Evolutionary conservation across 192 early-diverging fungal species (phyloP), one percentile per base, ranked within the genome.

Genomic region (Podochytrium sp.): DNA sequence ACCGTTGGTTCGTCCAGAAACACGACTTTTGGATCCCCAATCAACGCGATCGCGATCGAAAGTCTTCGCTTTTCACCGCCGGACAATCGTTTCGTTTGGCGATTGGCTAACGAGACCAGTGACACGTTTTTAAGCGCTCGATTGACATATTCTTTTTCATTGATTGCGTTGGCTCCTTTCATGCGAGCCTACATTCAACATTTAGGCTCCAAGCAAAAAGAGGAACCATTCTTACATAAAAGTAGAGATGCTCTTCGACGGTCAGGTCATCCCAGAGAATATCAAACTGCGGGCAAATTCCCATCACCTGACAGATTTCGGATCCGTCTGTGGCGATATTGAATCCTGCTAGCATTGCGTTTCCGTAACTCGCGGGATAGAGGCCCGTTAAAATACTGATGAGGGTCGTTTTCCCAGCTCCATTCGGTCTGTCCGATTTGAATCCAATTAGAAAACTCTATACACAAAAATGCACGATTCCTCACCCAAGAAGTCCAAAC

Each of bases 1-100:
- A 84, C 78, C 53, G 91, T 93, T 20, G 92, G 92, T 74, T 93
- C 93, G 77, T 94, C 93, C 77, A 93, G 74, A 75, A 94, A 93
- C 2, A 94, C 87, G 32, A 92, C 85, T 10, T 71, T 77, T 1
- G 93, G 92, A 55, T 58, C 60, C 5, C 84, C 84, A 59, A 86
- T 74, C 7, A 86, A 68, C 6, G 84, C 84, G 56, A 86, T 81
- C 6, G 84, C 84, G 37, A 86, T 83, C 60, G 75, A 87, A 75
- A 64, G 85, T 74, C 73, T 74, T 42, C 93, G 83, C 71, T 92
- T 92, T 77, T 93, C 91, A 43, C 92, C 93, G 47, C 93, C 93
- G 70, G 83, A 85, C 50, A 93, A 77, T 2, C 90, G 86, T 60
- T 89, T 90, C 30, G 83, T 77, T 38, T 87, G 61, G 29, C 91